Percentiles rank a stretch among this genome's conserved stretches.
These are phyloP conservation scores for Yamadazyma laniorum DNA, from an alignment of 805 yeast species.

Conservation along the genomic window DNA sequence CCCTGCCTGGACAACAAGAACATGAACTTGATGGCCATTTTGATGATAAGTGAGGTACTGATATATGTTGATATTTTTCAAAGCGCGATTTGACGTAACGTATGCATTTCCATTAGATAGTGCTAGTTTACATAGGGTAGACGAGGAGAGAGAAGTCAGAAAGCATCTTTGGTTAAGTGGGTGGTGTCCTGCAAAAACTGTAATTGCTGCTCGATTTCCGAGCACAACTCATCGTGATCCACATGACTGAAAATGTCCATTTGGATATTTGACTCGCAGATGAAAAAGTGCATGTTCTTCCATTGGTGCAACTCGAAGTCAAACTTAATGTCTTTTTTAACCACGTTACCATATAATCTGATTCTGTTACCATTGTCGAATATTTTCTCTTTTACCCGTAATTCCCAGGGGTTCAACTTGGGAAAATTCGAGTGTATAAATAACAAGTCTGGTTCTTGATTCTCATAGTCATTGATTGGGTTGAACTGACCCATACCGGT, in stretches of 20 bases:
- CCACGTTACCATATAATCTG: slow-evolving; percentile 59
- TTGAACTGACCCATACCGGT: slow-evolving; percentile 77
- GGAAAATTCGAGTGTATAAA: slow-evolving; percentile 70
- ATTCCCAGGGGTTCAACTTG: slow-evolving; percentile 59
- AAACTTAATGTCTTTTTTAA: slow-evolving; percentile 49
- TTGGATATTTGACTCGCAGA: slow-evolving; percentile 50
- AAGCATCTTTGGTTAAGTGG: slow-evolving; percentile 16
- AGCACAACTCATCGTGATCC: slow-evolving; percentile 44
- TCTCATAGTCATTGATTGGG: slow-evolving; percentile 57
- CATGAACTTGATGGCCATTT: slow-evolving; percentile 76
- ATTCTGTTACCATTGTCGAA: slow-evolving; percentile 46
- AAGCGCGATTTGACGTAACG: no score
- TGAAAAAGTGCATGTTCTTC: slow-evolving; percentile 52
- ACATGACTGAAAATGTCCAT: slow-evolving; percentile 45
- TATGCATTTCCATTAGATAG: neutral
- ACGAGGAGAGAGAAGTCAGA: no score
- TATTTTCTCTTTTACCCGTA: slow-evolving; percentile 43
- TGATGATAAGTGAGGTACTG: neutral
- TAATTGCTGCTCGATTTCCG: slow-evolving; percentile 49
- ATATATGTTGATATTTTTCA: no score
- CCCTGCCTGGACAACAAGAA: slow-evolving; percentile 91
- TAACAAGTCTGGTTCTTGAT: slow-evolving; percentile 28
- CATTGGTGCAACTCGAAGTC: slow-evolving; percentile 62
- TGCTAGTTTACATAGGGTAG: neutral
- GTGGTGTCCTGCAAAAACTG: slow-evolving; percentile 33